Percentiles rank a stretch among this genome's conserved stretches.
Conservation (phyloP, 2,329 filamentous ascomycete genomes). For the Saccharata proteae region DNA sequence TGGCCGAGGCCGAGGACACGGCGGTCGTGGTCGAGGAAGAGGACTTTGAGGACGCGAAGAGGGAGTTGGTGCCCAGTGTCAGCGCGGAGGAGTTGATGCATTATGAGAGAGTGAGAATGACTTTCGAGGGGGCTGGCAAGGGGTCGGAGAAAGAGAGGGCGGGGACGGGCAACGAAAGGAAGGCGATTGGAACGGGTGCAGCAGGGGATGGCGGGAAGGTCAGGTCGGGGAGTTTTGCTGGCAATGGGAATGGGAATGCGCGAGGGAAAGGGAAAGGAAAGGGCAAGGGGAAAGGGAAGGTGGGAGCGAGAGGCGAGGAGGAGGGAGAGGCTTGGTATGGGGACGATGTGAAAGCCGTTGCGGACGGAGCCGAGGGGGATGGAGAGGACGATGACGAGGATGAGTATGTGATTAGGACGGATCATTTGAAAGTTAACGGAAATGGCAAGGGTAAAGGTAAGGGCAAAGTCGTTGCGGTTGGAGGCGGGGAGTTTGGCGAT, state of each 20-base stretch:
- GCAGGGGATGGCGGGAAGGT: neutral
- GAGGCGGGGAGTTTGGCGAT: constrained; percentile 26
- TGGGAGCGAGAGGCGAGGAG: neutral
- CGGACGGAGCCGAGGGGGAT: constrained; percentile 1
- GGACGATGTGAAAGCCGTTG: neutral
- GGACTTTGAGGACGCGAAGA: constrained; percentile 72
- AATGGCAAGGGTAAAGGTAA: constrained; percentile 17
- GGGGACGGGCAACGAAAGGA: neutral
- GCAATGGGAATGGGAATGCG: constrained; percentile 1
- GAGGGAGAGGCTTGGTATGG: neutral
- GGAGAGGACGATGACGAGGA: constrained; percentile 23
- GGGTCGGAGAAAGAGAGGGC: constrained; percentile 34
- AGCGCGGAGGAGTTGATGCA: constrained; percentile 85
- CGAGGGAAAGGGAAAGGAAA: constrained; percentile 21
- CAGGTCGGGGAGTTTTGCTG: neutral
- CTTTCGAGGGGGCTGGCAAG: constrained; percentile 59
- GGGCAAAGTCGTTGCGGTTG: constrained; percentile 18
- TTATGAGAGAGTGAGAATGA: constrained; percentile 70
- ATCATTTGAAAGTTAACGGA: constrained; percentile 23
- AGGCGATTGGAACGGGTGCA: constrained; percentile 2
- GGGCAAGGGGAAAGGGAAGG: constrained; percentile 9
- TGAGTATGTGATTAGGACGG: constrained; percentile 28
- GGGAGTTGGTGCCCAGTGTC: constrained; percentile 84
- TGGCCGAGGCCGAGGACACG: constrained; percentile 69
- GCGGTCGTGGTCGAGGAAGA: constrained; percentile 79